Evolutionary conservation across 495 filamentous ascomycete genomes (phyloP).

Genomic region (Aspergillus mulundensis): DNA sequence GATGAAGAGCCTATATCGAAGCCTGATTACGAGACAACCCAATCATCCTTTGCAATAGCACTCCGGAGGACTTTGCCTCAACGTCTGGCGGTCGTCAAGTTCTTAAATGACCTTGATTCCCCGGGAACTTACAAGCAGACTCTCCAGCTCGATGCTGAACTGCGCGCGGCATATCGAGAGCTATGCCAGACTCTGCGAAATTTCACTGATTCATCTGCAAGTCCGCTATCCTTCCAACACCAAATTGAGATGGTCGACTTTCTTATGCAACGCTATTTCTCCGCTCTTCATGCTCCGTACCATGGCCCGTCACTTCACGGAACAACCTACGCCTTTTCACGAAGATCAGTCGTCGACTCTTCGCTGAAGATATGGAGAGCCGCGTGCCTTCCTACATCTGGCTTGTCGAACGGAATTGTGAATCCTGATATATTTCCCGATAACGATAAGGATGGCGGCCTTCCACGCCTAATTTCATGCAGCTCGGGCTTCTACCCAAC

Average conservation of each 20-base stretch:
- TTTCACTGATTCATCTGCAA: constrained; percentile 16
- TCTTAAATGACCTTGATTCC: constrained; percentile 40
- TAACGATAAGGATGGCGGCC: constrained; percentile 27
- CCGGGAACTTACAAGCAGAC: constrained; percentile 33
- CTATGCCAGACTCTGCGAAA: constrained; percentile 33
- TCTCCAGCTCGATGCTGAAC: constrained; percentile 32
- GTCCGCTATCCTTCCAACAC: constrained; percentile 30
- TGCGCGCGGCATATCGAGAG: constrained; percentile 30
- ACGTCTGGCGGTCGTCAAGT: constrained; percentile 43
- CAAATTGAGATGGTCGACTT: constrained; percentile 15
- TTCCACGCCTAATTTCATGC: constrained; percentile 39
- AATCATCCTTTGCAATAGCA: constrained; percentile 40
- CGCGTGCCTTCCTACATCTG: constrained; percentile 17
- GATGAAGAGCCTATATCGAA: constrained; percentile 19
- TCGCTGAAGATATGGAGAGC: constrained; percentile 41
- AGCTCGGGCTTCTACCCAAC: constrained; percentile 47
- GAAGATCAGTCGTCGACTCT: neutral
- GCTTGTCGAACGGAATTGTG: neutral
- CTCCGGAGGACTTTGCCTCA: constrained; percentile 41
- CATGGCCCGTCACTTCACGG: neutral
- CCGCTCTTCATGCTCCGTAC: constrained; percentile 5
- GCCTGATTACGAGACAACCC: constrained; percentile 36
- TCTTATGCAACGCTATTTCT: constrained; percentile 3
- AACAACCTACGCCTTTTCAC: constrained; percentile 2
- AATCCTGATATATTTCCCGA: neutral